A percentile compares a stretch with the other conserved stretches of the same genome.
Conservation (phyloP, 2,329 filamentous ascomycete species). For the Exserohilum turcica region DNA sequence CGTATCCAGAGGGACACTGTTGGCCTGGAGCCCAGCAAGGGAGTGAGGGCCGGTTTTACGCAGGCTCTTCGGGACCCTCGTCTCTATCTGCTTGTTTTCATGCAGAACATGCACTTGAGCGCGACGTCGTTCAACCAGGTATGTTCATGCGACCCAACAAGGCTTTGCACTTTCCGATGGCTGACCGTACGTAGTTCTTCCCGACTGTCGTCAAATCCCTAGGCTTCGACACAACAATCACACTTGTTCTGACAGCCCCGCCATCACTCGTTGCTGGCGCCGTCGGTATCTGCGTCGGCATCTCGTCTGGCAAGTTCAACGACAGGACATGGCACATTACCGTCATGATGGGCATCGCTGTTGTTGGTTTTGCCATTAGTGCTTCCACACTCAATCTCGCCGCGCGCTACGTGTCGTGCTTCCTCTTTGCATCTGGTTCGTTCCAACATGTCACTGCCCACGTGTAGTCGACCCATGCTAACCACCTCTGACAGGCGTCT, state of each 20-base stretch:
- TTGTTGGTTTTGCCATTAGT: constrained; percentile 47
- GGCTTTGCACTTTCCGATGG: not conserved
- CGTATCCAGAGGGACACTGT: constrained; percentile 52
- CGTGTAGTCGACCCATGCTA: not conserved
- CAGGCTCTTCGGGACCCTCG: constrained; percentile 58
- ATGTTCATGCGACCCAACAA: not conserved
- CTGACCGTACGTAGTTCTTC: constrained; percentile 39
- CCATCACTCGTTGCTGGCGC: constrained; percentile 24
- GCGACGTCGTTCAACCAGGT: constrained; percentile 52
- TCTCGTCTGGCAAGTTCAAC: constrained; percentile 47
- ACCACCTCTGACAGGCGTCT: constrained; percentile 10
- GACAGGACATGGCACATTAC: constrained; percentile 51
- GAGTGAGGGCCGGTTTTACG: constrained; percentile 52
- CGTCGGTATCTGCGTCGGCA: constrained; percentile 35
- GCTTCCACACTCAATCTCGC: constrained; percentile 20
- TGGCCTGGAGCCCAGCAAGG: constrained; percentile 45
- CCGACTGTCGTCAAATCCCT: constrained; percentile 57
- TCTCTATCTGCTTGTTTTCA: constrained; percentile 60
- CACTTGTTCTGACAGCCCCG: constrained; percentile 55
- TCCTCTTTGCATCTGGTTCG: constrained; percentile 9
- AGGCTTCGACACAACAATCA: constrained; percentile 57
- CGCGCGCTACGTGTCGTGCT: constrained; percentile 8
- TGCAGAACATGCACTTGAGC: constrained; percentile 62
- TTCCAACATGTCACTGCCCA: not conserved
- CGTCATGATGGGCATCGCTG: constrained; percentile 41